Evolutionary conservation across 352 stramenopile species (phyloP).

Genomic region (Globisporangium acanthophoron): DNA sequence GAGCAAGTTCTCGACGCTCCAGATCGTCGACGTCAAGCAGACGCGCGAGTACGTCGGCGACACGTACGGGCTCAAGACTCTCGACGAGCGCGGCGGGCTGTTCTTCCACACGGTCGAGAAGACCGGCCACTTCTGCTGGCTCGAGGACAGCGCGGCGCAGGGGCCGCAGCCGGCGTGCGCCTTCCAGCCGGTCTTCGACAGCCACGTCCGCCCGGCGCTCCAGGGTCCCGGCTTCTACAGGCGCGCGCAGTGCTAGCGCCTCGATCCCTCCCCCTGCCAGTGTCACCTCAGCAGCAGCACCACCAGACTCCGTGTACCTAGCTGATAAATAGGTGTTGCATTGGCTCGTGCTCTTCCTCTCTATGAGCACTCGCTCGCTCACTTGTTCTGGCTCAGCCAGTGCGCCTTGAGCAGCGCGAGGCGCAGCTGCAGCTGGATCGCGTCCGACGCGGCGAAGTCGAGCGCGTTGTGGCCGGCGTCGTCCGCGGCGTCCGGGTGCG

Average conservation of each 20-base stretch:
- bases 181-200: background rate
- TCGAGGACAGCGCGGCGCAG: background rate
- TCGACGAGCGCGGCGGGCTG: constrained; percentile 11
- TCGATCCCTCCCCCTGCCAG: too few species aligned
- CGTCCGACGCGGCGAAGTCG: constrained; percentile 38
- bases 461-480: constrained; percentile 28
- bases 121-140: background rate
- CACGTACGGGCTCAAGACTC: constrained; percentile 21
- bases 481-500: constrained; percentile 33
- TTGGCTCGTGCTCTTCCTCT: too few species aligned
- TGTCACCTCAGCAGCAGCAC: too few species aligned
- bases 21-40: constrained; percentile 8
- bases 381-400: constrained; percentile 32
- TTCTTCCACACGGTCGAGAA: background rate
- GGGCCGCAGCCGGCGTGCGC: background rate
- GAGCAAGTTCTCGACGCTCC: constrained; percentile 9
- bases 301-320: too few species aligned
- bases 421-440: constrained; percentile 38
- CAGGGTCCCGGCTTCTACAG: background rate
- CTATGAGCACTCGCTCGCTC: background rate
- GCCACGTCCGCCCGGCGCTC: background rate
- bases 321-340: too few species aligned
- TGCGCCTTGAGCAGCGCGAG: constrained; percentile 49
- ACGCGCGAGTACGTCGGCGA: constrained; percentile 21
- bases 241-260: background rate